A percentile compares a stretch with the other conserved stretches of the same genome.
phyloP scores from a whole-genome alignment of 2,329 filamentous ascomycete species.

The Thelonectria discophora region DNA sequence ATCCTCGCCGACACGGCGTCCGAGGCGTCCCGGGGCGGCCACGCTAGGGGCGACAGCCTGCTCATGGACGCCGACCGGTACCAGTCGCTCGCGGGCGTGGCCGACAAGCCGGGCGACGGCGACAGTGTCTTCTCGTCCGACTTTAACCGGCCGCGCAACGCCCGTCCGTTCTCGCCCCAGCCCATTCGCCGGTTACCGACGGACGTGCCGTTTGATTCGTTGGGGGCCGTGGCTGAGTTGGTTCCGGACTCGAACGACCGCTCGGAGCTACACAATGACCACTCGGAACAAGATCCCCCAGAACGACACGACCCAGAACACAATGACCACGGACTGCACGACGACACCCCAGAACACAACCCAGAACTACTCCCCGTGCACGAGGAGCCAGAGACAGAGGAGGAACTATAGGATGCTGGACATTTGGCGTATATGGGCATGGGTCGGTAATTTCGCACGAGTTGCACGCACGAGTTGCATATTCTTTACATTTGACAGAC shows the following conservation, averaged over 20 bases:
- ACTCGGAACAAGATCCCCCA: too few relatives aligned
- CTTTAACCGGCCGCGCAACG: constrained; percentile 62
- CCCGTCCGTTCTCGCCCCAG: constrained; percentile 69
- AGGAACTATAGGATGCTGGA: constrained; percentile 15
- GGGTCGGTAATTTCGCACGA: constrained; percentile 27
- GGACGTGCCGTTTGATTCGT: constrained; percentile 52
- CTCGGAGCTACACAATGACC: too few relatives aligned
- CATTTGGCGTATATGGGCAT: constrained; percentile 13
- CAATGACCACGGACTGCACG: too few relatives aligned
- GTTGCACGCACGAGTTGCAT: constrained; percentile 33
- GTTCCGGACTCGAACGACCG: constrained; percentile 12
- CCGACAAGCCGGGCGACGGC: constrained; percentile 48
- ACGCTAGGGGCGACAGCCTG: constrained; percentile 64
- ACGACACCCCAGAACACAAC: too few relatives aligned
- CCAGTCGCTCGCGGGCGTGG: constrained; percentile 65
- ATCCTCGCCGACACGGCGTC: constrained; percentile 65
- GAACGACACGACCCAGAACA: too few relatives aligned
- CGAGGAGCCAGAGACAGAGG: background rate
- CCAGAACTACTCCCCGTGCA: too few relatives aligned
- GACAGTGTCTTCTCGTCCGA: constrained; percentile 64
- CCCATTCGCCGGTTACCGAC: constrained; percentile 54
- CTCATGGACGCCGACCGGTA: constrained; percentile 62
- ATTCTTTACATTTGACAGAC: constrained; percentile 31
- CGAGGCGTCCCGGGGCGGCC: constrained; percentile 48
- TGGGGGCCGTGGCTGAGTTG: constrained; percentile 40